Conservation (phyloP, 805 yeast genomes). For the Sugiyamaella floridensis region DNA sequence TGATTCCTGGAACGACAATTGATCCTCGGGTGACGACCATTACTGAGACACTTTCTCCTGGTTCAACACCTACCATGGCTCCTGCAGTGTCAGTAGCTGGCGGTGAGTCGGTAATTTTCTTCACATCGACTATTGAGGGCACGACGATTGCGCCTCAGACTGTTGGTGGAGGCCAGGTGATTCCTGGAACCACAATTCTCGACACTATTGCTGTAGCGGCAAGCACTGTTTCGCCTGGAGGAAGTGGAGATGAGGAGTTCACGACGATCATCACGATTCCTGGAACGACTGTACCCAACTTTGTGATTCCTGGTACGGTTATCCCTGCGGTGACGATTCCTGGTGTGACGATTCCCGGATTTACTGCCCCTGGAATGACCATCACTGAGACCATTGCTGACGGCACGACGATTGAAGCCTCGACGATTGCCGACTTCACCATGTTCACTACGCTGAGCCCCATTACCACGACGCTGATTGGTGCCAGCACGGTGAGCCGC, state of each 20-base stretch:
- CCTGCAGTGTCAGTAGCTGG: neutral
- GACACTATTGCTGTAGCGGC: neutral
- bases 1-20: conserved; percentile 5
- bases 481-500: neutral
- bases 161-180: conserved; percentile 2
- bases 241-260: conserved; percentile 8
- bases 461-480: conserved; percentile 1
- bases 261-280: conserved; percentile 14
- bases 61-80: neutral
- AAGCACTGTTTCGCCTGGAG: conserved; percentile 5
- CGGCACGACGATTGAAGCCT: neutral
- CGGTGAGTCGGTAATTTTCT: neutral
- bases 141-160: conserved; percentile 6
- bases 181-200: conserved; percentile 7
- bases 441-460: conserved; percentile 3
- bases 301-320: conserved; percentile 18
- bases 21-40: neutral
- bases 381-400: conserved; percentile 8
- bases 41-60: neutral
- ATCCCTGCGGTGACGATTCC: conserved; percentile 11
- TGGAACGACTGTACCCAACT: conserved; percentile 19
- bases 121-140: conserved; percentile 8
- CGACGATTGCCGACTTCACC: conserved; percentile 5
- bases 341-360: conserved; percentile 13
- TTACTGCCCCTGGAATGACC: conserved; percentile 17